Percentiles rank a stretch among this genome's conserved stretches.
These are phyloP conservation scores for Lipomyces yamadae DNA, from an alignment of 805 yeast species.

Conservation along the genomic window DNA sequence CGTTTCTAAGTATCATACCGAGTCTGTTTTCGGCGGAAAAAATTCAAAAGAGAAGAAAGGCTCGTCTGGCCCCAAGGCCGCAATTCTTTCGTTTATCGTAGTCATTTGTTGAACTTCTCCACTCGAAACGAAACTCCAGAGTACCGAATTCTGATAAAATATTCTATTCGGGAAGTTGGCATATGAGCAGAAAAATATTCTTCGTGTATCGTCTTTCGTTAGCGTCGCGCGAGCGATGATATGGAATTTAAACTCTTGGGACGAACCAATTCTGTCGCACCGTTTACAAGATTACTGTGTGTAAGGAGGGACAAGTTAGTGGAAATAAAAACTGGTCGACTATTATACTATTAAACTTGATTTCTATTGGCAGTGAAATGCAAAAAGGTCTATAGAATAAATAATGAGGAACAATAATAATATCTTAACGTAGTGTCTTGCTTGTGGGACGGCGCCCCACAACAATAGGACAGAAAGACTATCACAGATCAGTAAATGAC, in stretches of 20 bases:
- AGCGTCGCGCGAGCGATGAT: neutral
- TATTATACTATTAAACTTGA: neutral
- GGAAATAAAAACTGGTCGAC: neutral
- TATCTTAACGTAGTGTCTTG: too few species aligned
- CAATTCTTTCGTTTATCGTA: slow-evolving; percentile 54
- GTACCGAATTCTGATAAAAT: neutral
- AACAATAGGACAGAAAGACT: neutral
- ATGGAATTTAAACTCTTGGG: neutral
- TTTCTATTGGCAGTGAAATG: neutral
- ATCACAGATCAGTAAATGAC: neutral
- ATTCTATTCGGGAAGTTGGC: neutral
- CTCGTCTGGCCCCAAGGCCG: slow-evolving; percentile 55
- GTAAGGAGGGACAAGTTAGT: neutral
- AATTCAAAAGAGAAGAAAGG: slow-evolving; percentile 87
- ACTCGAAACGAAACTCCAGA: neutral
- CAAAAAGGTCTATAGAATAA: neutral
- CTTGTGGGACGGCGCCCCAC: neutral
- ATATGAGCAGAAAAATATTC: neutral
- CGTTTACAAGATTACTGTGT: too few species aligned
- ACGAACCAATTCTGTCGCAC: too few species aligned
- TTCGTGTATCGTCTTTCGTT: neutral
- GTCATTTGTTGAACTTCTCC: slow-evolving; percentile 22
- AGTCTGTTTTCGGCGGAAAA: slow-evolving; percentile 95
- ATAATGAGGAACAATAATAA: too few species aligned
- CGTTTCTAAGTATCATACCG: slow-evolving; percentile 46